Evolutionary conservation across 1,284 basidiomycete species (phyloP), one percentile per base, ranked within the genome.

Genomic region (Singerocomus rubriflavus): DNA sequence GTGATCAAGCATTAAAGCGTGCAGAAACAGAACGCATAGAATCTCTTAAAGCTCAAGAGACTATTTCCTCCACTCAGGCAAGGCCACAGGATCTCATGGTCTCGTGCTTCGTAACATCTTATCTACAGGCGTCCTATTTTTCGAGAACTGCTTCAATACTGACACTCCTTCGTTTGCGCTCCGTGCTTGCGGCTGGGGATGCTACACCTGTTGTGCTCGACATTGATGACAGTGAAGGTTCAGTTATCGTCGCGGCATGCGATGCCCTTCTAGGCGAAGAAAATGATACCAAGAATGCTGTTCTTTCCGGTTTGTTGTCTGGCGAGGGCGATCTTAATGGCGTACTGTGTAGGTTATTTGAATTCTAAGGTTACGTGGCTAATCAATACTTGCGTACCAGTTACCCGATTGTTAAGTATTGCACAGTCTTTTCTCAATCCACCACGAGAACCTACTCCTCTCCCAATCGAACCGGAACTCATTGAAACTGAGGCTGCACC

Each of bases 161-260:
- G 43, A 73, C 78, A 16, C 78, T 93, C 64, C 72, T 91, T 48
- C 80, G 81, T 31, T 62, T 93, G 26, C 82, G 83, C 51, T 68
- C 78, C 30, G 69, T 80, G n/a, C 68, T 91, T 40, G 64, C 72
- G n/a, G 59, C 69, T 27, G 76, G 75, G 1, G 72, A 77, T 52
- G 64, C 75, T 25, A 70, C 78, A 47, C 59, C 75, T 41, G 68
- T 75, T 0, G 65, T 68, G 16, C 68, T 80, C 12, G 69, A 73
- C 35, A 64, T 85, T 35, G 73, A 71, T 42, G 76, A 81, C 21
- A 57, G 61, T 0, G 88, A 89, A 62, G 70, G 73, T 36, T 63
- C 72, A 35, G 79, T 80, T 2, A 69, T 90, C 50, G 73, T 78
- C 54, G 68, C 76, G 8, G 75, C 73, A 26, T 73, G 70, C 3